These are phyloP conservation scores for Monosporascus sp. DNA, from an alignment of 2,329 filamentous ascomycete species.

Conservation along the genomic window DNA sequence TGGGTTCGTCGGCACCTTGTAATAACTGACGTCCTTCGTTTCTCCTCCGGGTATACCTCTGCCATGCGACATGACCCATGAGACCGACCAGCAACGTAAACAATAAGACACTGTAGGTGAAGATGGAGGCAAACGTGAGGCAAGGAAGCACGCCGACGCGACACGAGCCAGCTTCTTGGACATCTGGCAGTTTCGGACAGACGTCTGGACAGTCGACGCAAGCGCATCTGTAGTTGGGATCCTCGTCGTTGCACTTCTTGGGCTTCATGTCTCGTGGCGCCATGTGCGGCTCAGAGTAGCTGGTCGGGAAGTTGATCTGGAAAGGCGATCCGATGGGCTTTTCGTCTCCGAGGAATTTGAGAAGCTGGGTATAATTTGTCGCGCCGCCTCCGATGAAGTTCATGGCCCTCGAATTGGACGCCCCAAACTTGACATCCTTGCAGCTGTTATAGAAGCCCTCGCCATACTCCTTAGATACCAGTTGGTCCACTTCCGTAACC, in stretches of 20 bases:
- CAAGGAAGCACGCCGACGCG: constrained; percentile 86
- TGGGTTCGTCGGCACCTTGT: constrained; percentile 72
- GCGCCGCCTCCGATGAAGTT: constrained; percentile 93
- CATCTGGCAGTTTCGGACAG: constrained; percentile 74
- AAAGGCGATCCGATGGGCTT: constrained; percentile 90
- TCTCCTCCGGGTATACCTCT: constrained; percentile 66
- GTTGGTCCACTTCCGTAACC: constrained; percentile 87
- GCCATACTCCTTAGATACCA: constrained; percentile 80
- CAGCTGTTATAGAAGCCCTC: constrained; percentile 92
- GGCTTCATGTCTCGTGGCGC: constrained; percentile 63
- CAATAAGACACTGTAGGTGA: constrained; percentile 76
- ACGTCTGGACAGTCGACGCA: constrained; percentile 89
- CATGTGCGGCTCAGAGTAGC: constrained; percentile 66
- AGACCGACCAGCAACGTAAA: constrained; percentile 61
- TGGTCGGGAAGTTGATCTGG: constrained; percentile 85
- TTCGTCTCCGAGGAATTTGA: constrained; percentile 91
- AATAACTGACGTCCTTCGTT: constrained; percentile 81
- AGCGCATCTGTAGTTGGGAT: constrained; percentile 81
- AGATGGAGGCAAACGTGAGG: constrained; percentile 85
- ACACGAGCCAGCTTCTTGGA: constrained; percentile 68
- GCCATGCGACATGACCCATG: constrained; percentile 71
- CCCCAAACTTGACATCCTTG: constrained; percentile 97
- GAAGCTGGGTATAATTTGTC: constrained; percentile 78
- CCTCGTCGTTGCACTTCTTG: constrained; percentile 85
- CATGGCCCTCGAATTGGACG: constrained; percentile 90